These are phyloP conservation scores for Torulaspora pretoriensis DNA, from an alignment of 1,139 yeast species.

Conservation along the genomic window DNA sequence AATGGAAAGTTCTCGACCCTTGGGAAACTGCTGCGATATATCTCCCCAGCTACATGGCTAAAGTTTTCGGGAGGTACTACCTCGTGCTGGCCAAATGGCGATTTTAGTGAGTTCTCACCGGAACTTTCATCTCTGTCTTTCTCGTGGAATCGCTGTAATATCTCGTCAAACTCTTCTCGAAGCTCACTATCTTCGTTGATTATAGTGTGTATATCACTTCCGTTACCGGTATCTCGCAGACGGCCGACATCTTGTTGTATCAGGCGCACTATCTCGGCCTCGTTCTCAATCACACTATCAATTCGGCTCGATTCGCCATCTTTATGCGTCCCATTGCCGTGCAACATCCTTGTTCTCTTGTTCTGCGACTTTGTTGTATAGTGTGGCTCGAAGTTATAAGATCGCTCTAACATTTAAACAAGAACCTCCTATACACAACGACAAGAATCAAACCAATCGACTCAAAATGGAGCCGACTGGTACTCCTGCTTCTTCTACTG, in stretches of 20 bases:
- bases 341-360: not conserved
- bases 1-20: conserved; percentile 75
- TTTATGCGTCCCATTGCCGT: not conserved
- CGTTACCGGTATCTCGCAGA: conserved; percentile 11
- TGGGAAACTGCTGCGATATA: conserved; percentile 88
- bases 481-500: conserved; percentile 44
- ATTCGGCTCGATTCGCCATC: conserved; percentile 8
- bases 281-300: conserved; percentile 18
- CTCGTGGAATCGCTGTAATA: conserved; percentile 16
- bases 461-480: conserved; percentile 29
- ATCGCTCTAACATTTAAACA: not conserved
- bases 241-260: conserved; percentile 16
- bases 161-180: conserved; percentile 17
- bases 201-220: conserved; percentile 12
- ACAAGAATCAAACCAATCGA: not conserved
- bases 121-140: not conserved
- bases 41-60: conserved; percentile 71
- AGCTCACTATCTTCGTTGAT: conserved; percentile 17
- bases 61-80: conserved; percentile 84
- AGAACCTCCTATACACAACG: not conserved
- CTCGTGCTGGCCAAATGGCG: conserved; percentile 15
- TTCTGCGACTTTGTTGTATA: not conserved
- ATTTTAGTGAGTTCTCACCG: not conserved
- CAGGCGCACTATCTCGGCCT: conserved; percentile 19
- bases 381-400: not conserved